Conservation (phyloP, 257 asterid genomes). For the Solanum sejunctum region DNA sequence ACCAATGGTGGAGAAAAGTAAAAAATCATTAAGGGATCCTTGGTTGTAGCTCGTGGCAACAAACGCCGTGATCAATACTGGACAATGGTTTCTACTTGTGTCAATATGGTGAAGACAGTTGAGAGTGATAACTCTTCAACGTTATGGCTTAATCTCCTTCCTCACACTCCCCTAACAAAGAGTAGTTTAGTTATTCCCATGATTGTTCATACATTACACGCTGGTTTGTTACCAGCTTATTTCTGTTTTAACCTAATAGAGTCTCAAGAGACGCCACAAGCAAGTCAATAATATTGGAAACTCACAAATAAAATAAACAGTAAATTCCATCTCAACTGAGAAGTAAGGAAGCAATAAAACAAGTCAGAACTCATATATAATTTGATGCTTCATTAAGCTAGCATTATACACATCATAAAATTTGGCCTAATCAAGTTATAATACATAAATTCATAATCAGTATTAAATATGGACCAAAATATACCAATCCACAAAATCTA, state of each 20-base stretch:
- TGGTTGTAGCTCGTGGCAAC: too few relatives aligned
- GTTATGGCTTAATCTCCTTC: not conserved
- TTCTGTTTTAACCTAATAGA: not conserved
- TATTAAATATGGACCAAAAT: not conserved
- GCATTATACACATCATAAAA: not conserved
- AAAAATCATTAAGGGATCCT: too few relatives aligned
- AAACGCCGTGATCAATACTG: too few relatives aligned
- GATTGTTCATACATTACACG: not conserved
- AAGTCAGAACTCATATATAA: not conserved
- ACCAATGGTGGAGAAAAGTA: too few relatives aligned
- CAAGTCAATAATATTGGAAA: not conserved
- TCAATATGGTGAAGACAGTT: too few relatives aligned
- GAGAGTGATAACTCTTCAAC: too few relatives aligned
- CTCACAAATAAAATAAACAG: not conserved
- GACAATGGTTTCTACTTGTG: too few relatives aligned
- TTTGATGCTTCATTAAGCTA: not conserved
- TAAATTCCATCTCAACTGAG: not conserved
- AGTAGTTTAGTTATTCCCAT: not conserved
- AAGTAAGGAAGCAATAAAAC: not conserved
- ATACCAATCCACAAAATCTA: not conserved
- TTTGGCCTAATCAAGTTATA: not conserved
- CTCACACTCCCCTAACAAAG: not conserved
- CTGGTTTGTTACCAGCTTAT: not conserved
- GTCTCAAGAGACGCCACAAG: not conserved
- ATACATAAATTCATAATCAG: not conserved